Evolutionary conservation across 352 stramenopile genomes (phyloP), one percentile per base, ranked within the genome.

Genomic region (Globisporangium radiosum): DNA sequence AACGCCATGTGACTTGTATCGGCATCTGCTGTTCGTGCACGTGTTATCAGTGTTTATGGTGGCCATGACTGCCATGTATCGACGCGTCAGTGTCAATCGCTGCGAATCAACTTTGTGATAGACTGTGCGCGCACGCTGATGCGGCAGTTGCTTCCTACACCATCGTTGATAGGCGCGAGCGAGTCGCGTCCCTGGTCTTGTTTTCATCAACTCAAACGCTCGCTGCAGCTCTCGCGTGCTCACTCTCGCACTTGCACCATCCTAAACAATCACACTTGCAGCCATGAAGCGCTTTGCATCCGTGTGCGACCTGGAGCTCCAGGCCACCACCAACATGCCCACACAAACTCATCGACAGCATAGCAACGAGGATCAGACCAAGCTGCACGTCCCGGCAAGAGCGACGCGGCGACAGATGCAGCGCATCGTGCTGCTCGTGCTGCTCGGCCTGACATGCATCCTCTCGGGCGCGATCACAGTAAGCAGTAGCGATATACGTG

Each of bases 261-360:
- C 40, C 40, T 13, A 3, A 44, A 0, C 40, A 13, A 7, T 44
- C 25, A 44, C 47, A 52, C 15, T 14, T 1, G 15, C 15, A 45
- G 36, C 14, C 10, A 63, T 59, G 52, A 57, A 63, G 58, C 58
- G 44, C 52, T 54, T 63, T 8, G 44, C 44, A 33, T 63, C 58
- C 19, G 44, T 59, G n/a, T 54, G 58, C 44, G 58, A 59, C 43
- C 19, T 63, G 51, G 58, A 63, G 52, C 58, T 25, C 51, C 51
- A 63, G 52, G 19, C 50, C 25, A 25, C 25, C 1, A 2, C 25
- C 25, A 25, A 40, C 7, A 15, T 53, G 33, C 36, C 47, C n/a
- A 1, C n/a, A 7, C 48, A 51, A 25, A 25, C 25, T 40, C 42
- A 45, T 7, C 45, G 45, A 50, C 17, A 9, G 3, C 4, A 15